phyloP scores from a whole-genome alignment of 208 protist species.

The Crithidia sp. region DNA sequence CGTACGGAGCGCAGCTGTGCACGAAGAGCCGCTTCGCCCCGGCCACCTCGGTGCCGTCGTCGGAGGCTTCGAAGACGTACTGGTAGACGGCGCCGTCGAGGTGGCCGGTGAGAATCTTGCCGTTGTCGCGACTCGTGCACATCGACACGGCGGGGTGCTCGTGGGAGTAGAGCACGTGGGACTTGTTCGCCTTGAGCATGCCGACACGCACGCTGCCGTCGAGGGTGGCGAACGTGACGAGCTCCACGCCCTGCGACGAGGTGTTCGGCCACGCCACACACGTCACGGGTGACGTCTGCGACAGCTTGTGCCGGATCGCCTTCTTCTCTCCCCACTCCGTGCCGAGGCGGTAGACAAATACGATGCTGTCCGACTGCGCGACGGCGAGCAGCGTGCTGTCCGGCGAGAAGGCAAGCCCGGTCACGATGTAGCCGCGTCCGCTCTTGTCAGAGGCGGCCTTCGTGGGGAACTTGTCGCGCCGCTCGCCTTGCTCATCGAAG shows the following conservation, averaged over 20 bases:
- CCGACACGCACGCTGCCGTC: constrained; percentile 96
- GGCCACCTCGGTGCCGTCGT: constrained; percentile 54
- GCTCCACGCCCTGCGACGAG: constrained; percentile 88
- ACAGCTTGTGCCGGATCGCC: constrained; percentile 97
- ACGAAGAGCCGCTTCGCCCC: constrained; percentile 82
- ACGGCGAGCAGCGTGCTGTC: constrained; percentile 96
- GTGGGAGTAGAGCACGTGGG: constrained; percentile 92
- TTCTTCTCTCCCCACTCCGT: constrained; percentile 98
- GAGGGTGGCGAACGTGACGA: constrained; percentile 94
- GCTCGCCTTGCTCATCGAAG: constrained; percentile 95
- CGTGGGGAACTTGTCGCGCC: constrained; percentile 95
- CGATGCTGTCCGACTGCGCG: constrained; percentile 96
- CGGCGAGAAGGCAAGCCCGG: constrained; percentile 95
- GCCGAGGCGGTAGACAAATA: constrained; percentile 97
- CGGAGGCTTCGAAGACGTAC: constrained; percentile 91
- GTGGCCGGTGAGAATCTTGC: constrained; percentile 92
- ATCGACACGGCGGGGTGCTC: constrained; percentile 92
- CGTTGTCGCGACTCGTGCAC: constrained; percentile 70
- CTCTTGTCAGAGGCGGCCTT: constrained; percentile 92
- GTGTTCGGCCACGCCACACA: constrained; percentile 93
- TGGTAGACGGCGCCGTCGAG: constrained; percentile 91
- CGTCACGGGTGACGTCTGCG: constrained; percentile 87
- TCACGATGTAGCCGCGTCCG: constrained; percentile 87
- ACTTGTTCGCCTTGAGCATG: constrained; percentile 94
- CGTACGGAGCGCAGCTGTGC: constrained; percentile 90